Evolutionary conservation across 1,139 yeast genomes (phyloP).

Genomic region (Pichia sp.): DNA sequence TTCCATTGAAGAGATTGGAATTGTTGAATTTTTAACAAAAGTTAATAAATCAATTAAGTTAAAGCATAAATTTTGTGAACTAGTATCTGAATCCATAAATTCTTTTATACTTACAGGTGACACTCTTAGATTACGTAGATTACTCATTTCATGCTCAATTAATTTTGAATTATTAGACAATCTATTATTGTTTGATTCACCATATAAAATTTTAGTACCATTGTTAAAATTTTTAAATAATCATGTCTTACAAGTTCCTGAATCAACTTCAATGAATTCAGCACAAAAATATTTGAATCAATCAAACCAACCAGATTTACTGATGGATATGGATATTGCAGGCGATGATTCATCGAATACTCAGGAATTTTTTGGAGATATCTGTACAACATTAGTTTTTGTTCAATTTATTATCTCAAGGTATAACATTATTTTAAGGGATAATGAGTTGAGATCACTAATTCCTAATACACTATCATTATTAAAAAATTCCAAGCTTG

Average conservation of each 20-base stretch:
- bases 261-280: slow-evolving; percentile 7
- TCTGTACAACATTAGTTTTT: slow-evolving; percentile 53
- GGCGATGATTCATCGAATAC: slow-evolving; percentile 38
- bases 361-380: slow-evolving; percentile 64
- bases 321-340: slow-evolving; percentile 30
- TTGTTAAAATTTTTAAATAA: slow-evolving; percentile 23
- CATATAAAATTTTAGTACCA: slow-evolving; percentile 23
- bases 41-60: slow-evolving; percentile 15
- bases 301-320: slow-evolving; percentile 20
- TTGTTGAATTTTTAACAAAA: slow-evolving; percentile 17
- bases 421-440: slow-evolving; percentile 28
- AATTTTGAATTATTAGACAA: slow-evolving; percentile 19
- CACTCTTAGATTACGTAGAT: slow-evolving; percentile 24
- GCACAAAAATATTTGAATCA: slow-evolving; percentile 13
- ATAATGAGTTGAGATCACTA: neutral
- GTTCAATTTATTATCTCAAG: slow-evolving; percentile 41
- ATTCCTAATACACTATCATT: slow-evolving; percentile 10
- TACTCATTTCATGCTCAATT: slow-evolving; percentile 22
- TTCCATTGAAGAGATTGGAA: slow-evolving; percentile 28
- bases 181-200: slow-evolving; percentile 21
- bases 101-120: slow-evolving; percentile 25
- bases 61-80: slow-evolving; percentile 18
- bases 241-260: slow-evolving; percentile 19
- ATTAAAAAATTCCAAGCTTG: slow-evolving; percentile 5
- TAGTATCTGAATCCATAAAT: slow-evolving; percentile 16